Percentiles rank a stretch among this genome's conserved stretches.
Conservation (phyloP, 1,284 basidiomycete species). For the Tausonia pullulans region DNA sequence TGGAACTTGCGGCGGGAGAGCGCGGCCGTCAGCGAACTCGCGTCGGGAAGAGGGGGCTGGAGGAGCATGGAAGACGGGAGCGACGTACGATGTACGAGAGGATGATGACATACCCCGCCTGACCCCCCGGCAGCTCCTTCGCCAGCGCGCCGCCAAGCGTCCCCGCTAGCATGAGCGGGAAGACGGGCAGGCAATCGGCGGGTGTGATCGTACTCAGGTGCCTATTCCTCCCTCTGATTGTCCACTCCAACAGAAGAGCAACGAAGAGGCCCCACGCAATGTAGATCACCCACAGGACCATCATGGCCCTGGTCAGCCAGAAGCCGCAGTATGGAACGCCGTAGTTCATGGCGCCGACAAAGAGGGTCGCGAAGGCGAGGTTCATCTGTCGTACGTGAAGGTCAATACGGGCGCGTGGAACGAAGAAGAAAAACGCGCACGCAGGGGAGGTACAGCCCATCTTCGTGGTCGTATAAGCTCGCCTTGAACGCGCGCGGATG, state of each 20-base stretch:
- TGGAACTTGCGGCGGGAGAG: background rate
- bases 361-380: slow-evolving; percentile 20
- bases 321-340: slow-evolving; percentile 19
- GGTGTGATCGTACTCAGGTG: background rate
- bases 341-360: slow-evolving; percentile 20
- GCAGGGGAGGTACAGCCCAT: background rate
- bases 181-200: slow-evolving; percentile 4
- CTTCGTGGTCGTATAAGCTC: background rate
- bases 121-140: background rate
- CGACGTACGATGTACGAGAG: slow-evolving; percentile 13
- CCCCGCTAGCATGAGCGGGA: slow-evolving; percentile 21
- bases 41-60: no score
- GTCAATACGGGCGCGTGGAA: no score
- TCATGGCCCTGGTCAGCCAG: background rate
- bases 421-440: background rate
- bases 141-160: slow-evolving; percentile 18
- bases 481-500: background rate
- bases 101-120: slow-evolving; percentile 9
- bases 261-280: background rate
- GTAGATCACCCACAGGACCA: background rate
- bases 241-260: background rate
- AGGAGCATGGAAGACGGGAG: no score
- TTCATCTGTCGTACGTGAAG: no score
- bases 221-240: background rate
- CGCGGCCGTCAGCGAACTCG: no score